These are phyloP conservation scores for Kernera saxatilis DNA, from an alignment of 345 rosid genomes.

Conservation along the genomic window DNA sequence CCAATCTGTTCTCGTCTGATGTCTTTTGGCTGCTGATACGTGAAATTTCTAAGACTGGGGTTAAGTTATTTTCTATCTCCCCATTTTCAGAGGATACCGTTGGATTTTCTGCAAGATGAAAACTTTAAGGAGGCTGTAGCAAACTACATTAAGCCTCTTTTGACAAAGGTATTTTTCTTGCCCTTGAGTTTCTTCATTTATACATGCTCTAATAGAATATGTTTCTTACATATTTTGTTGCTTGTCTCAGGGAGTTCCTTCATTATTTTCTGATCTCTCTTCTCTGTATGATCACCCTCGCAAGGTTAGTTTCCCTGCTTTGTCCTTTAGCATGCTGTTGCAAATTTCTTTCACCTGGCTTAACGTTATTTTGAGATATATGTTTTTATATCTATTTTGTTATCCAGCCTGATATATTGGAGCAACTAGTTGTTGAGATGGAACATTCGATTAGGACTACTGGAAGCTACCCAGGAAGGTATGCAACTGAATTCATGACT, in stretches of 20 bases:
- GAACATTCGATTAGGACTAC: slow-evolving; percentile 67
- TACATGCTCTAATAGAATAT: background rate
- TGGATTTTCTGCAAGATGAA: slow-evolving; percentile 89
- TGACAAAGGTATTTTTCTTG: slow-evolving; percentile 58
- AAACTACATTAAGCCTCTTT: slow-evolving; percentile 74
- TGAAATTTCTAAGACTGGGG: background rate
- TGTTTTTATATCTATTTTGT: background rate
- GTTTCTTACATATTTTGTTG: slow-evolving; percentile 16
- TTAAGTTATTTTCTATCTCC: slow-evolving; percentile 6
- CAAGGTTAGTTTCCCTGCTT: slow-evolving; percentile 55
- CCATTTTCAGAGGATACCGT: slow-evolving; percentile 76
- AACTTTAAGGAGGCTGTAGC: slow-evolving; percentile 75
- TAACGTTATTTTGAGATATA: background rate
- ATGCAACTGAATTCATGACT: slow-evolving; percentile 16
- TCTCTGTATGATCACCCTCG: slow-evolving; percentile 74
- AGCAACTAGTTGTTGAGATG: slow-evolving; percentile 74
- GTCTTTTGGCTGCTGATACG: background rate
- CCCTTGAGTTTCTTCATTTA: background rate
- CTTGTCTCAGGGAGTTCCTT: slow-evolving; percentile 83
- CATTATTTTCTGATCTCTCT: slow-evolving; percentile 93
- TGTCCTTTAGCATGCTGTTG: slow-evolving; percentile 4
- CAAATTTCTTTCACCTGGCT: background rate
- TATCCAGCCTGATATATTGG: slow-evolving; percentile 79
- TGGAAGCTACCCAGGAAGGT: slow-evolving; percentile 86
- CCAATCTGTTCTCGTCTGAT: background rate